A percentile compares a stretch with the other conserved stretches of the same genome.
These are phyloP conservation scores for Stereocaulon alpinum DNA, from an alignment of 495 filamentous ascomycete genomes.

Conservation along the genomic window DNA sequence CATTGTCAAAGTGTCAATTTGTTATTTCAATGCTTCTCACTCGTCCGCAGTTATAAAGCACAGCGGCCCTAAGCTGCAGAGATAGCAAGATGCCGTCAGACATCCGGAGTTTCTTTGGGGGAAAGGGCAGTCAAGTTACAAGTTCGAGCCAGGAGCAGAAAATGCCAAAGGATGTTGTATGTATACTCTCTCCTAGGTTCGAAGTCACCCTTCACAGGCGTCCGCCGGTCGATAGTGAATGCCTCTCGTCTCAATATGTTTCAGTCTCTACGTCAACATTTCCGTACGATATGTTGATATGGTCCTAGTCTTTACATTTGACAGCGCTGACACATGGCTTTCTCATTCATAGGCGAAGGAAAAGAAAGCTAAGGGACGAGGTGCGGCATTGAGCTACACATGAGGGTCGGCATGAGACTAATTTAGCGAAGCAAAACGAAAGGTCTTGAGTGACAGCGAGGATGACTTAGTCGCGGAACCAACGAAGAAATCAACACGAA, in stretches of 20 bases:
- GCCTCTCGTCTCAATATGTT: neutral
- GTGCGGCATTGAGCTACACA: neutral
- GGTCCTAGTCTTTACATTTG: neutral
- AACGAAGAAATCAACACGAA: constrained; percentile 34
- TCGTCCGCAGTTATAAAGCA: neutral
- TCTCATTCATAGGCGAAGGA: constrained; percentile 8
- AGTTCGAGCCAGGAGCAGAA: constrained; percentile 39
- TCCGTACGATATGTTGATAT: neutral
- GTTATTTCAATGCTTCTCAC: neutral
- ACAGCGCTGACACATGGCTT: neutral
- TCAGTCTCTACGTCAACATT: neutral
- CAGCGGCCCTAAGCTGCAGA: neutral
- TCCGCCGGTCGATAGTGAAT: neutral
- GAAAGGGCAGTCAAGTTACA: constrained; percentile 39
- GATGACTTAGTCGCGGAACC: constrained; percentile 45
- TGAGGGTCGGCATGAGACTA: neutral
- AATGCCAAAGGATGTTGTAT: constrained; percentile 21
- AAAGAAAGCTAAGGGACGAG: constrained; percentile 17
- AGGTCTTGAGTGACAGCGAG: constrained; percentile 67
- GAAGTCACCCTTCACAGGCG: too few species aligned
- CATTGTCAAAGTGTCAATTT: neutral
- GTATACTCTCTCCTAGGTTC: neutral
- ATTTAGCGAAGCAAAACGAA: constrained; percentile 44
- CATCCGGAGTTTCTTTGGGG: constrained; percentile 72
- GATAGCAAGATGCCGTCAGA: constrained; percentile 53